These are phyloP conservation scores for Hanseniaspora meyeri DNA, from an alignment of 805 yeast genomes.

Conservation along the genomic window DNA sequence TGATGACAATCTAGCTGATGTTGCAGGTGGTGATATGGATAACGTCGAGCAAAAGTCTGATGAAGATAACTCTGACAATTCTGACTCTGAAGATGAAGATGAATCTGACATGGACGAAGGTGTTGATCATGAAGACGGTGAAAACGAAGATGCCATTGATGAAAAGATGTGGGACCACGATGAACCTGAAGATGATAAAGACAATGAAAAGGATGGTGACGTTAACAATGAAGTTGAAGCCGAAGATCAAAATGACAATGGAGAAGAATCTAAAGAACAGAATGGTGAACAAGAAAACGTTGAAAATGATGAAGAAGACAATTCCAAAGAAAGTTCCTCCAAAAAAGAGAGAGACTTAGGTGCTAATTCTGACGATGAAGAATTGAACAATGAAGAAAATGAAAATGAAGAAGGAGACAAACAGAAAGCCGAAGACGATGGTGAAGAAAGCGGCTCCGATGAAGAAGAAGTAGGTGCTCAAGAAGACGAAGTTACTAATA, in stretches of 20 bases:
- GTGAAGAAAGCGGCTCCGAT: constrained; percentile 41
- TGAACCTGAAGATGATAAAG: constrained; percentile 65
- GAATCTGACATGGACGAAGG: constrained; percentile 65
- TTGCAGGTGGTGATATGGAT: constrained; percentile 59
- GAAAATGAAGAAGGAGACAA: constrained; percentile 29
- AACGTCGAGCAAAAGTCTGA: constrained; percentile 77
- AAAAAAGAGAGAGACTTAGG: constrained; percentile 16
- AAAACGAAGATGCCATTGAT: constrained; percentile 43
- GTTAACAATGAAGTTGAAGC: constrained; percentile 71
- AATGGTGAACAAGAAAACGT: constrained; percentile 32
- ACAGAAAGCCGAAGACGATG: constrained; percentile 32
- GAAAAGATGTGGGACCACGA: constrained; percentile 86
- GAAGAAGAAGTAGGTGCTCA: constrained; percentile 68
- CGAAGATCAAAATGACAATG: constrained; percentile 51
- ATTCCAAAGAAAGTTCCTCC: constrained; percentile 22
- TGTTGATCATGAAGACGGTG: constrained; percentile 50
- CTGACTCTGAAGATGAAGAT: constrained; percentile 45
- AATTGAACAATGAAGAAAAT: constrained; percentile 28
- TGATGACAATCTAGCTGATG: constrained; percentile 74
- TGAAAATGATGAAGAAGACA: constrained; percentile 25
- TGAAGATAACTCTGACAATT: constrained; percentile 26
- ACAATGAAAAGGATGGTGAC: constrained; percentile 55
- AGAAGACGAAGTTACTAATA: constrained; percentile 64
- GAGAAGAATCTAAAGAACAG: constrained; percentile 36
- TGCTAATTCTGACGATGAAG: constrained; percentile 19